Conservation (phyloP, 805 yeast species). For the Starmerella stellata region DNA sequence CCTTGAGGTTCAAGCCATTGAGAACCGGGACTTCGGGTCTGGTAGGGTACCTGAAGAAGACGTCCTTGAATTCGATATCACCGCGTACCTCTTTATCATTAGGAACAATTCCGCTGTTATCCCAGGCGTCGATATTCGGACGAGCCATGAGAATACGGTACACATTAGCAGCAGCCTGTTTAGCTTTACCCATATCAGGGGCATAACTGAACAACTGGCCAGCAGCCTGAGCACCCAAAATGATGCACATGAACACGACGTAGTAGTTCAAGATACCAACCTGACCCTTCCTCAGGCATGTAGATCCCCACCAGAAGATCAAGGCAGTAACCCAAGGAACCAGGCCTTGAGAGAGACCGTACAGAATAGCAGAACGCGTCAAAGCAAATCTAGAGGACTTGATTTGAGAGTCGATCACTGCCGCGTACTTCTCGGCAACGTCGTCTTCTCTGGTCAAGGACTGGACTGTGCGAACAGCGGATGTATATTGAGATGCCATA, state of each 20-base stretch:
- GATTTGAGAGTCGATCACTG: conserved; percentile 21
- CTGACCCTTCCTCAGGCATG: conserved; percentile 21
- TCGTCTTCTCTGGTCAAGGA: conserved; percentile 27
- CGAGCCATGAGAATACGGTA: conserved; percentile 20
- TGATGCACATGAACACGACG: conserved; percentile 25
- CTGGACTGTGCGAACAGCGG: conserved; percentile 27
- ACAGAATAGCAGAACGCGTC: conserved; percentile 22
- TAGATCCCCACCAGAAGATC: conserved; percentile 30
- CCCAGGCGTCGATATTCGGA: conserved; percentile 24
- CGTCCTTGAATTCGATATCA: conserved; percentile 34
- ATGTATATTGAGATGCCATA: conserved; percentile 26
- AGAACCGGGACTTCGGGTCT: conserved; percentile 37
- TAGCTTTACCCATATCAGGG: conserved; percentile 30
- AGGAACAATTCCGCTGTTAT: conserved; percentile 19
- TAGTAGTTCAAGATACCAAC: conserved; percentile 23
- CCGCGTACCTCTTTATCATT: conserved; percentile 28
- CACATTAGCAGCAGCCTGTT: conserved; percentile 23
- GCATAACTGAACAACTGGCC: conserved; percentile 27
- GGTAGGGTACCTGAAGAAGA: conserved; percentile 48
- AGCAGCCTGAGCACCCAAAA: conserved; percentile 29
- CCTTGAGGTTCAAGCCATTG: conserved; percentile 30
- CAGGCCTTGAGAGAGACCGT: conserved; percentile 26
- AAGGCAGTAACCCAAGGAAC: conserved; percentile 27
- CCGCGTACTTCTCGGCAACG: conserved; percentile 21
- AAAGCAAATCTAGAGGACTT: conserved; percentile 18